Conservation (phyloP, 1,284 basidiomycete genomes). For the Wolfiporia cocos region DNA sequence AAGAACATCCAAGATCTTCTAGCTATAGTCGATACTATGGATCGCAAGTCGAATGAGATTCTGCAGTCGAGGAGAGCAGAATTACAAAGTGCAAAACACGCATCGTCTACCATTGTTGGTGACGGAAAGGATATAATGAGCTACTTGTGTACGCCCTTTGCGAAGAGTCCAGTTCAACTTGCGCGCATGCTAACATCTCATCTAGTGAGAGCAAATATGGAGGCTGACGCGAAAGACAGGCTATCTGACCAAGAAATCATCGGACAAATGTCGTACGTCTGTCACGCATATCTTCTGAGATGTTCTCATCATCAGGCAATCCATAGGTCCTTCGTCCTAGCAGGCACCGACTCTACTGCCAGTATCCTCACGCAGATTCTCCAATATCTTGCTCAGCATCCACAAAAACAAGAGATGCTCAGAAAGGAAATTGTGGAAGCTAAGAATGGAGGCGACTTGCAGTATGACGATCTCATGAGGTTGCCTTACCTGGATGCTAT, state of each 20-base stretch:
- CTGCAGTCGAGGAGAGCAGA: slow-evolving; percentile 8
- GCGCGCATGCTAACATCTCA: slow-evolving; percentile 7
- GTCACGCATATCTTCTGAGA: slow-evolving; percentile 14
- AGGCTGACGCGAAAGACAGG: slow-evolving; percentile 7
- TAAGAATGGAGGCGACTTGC: slow-evolving; percentile 6
- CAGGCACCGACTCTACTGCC: slow-evolving; percentile 9
- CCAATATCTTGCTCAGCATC: slow-evolving; percentile 4
- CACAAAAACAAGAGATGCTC: slow-evolving; percentile 6
- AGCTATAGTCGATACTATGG: slow-evolving; percentile 15
- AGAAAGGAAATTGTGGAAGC: slow-evolving; percentile 4
- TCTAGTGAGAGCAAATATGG: slow-evolving; percentile 12
- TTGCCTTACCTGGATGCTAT: slow-evolving; percentile 16
- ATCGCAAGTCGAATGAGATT: slow-evolving; percentile 8
- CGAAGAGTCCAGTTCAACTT: slow-evolving; percentile 13
- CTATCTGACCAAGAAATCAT: slow-evolving; percentile 15
- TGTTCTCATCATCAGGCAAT: slow-evolving; percentile 1
- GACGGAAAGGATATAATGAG: slow-evolving; percentile 24
- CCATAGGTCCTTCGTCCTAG: slow-evolving; percentile 6
- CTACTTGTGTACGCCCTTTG: slow-evolving; percentile 11
- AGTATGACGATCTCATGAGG: slow-evolving; percentile 12
- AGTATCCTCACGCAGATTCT: slow-evolving; percentile 3
- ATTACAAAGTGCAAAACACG: slow-evolving; percentile 16
- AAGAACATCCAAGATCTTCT: slow-evolving; percentile 9
- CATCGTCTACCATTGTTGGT: slow-evolving; percentile 12
- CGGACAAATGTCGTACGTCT: slow-evolving; percentile 11